Base-by-base conservation (phyloP, 805 yeast species). In the Pichia ethanolica region DNA sequence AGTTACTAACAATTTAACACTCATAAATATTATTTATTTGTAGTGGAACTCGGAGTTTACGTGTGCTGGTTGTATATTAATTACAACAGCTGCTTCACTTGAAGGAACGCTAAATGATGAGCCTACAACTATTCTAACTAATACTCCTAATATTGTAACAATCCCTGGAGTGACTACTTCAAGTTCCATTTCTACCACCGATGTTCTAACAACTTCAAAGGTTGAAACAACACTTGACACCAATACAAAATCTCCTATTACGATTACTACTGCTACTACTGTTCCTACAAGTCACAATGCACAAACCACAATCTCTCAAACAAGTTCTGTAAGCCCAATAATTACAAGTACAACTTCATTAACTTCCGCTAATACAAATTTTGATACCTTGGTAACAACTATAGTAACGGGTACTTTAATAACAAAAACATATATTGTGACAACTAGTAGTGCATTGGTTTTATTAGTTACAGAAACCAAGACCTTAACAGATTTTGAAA, bases 41-140 rank as follows among this genome's bases (percentile, higher is more conserved):
- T 39, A 62, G 65, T 57, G 46, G 30, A 61, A 62, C 39, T 41
- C 64, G 5, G 68, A 58, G 11, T 62, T 63, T 42, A 41, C 56
- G 5, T 62, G 66, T 46, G 60, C 50, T 46, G 62, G 63, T 2
- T 60, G 66, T 45, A 46, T 54, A 7, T 27, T 60, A 27, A 63
- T 63, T 45, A 62, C 67, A 6, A 64, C 67, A 3, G 60, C 58
- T 12, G 41, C 51, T 3, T 55, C 59, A 27, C 49, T 59, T 14
- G 56, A 49, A 34, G 65, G 67, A 5, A 62, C 65, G 3, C 8
- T 56, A 13, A 56, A 53, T 41, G 30, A 14, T 10, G 30, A 14
- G 46, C 35, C 51, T 13, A 36, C 58, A 12, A 41, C 52, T 5
- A 35, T 56, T 14, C 46, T 50, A 5, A 36, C 51, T 3, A 37